Evolutionary conservation across 2,329 filamentous ascomycete species (phyloP).

Genomic region (Penicillium griseofulvum): DNA sequence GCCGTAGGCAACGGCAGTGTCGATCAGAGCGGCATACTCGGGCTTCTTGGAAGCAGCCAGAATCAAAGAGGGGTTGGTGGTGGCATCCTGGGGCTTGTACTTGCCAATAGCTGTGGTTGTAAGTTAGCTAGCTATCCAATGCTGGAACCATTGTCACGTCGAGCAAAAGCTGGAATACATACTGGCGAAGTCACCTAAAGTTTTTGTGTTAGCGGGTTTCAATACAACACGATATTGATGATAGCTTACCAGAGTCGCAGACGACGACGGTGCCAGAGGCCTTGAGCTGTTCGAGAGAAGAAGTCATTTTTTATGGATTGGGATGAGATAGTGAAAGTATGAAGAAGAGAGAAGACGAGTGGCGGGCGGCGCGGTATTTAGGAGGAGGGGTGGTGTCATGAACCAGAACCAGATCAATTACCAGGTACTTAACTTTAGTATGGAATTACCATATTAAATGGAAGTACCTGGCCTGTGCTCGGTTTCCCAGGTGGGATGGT

Average conservation of each 20-base stretch:
- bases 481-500: constrained; percentile 19
- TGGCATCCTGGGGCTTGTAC: constrained; percentile 99
- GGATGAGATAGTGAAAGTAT: constrained; percentile 17
- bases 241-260: constrained; percentile 81
- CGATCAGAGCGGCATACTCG: constrained; percentile 91
- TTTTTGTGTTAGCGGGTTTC: constrained; percentile 24
- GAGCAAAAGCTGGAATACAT: constrained; percentile 43
- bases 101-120: constrained; percentile 79
- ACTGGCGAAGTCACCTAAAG: constrained; percentile 72
- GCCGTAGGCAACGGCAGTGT: constrained; percentile 78
- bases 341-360: constrained; percentile 14
- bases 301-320: constrained; percentile 61
- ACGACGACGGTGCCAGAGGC: constrained; percentile 94
- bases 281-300: constrained; percentile 95
- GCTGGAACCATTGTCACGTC: constrained; percentile 1
- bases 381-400: constrained; percentile 19
- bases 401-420: constrained; percentile 8
- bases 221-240: neutral
- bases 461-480: constrained; percentile 14
- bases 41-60: constrained; percentile 97
- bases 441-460: constrained; percentile 3
- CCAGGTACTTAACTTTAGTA: constrained; percentile 16
- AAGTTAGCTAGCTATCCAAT: constrained; percentile 12
- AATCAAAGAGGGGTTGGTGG: constrained; percentile 98
- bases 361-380: constrained; percentile 23